Evolutionary conservation across 2,329 filamentous ascomycete species (phyloP).

Genomic region (Diplodia seriata): DNA sequence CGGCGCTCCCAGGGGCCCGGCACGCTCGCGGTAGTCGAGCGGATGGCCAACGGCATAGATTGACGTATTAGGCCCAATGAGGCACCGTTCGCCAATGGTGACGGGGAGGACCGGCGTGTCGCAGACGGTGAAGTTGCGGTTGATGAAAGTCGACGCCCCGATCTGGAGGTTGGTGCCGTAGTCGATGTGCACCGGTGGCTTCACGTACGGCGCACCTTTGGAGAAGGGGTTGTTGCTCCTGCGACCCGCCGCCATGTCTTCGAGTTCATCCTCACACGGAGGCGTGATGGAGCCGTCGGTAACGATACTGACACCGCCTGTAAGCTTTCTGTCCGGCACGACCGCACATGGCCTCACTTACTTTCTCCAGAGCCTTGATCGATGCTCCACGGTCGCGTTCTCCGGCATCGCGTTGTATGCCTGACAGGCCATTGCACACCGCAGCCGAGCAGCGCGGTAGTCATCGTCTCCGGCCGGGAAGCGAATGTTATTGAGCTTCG

Average conservation of each 20-base stretch:
- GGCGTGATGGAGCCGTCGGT: constrained; percentile 26
- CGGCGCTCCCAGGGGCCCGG: constrained; percentile 26
- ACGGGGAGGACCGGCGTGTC: constrained; percentile 57
- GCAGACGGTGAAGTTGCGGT: constrained; percentile 62
- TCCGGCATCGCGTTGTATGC: constrained; percentile 33
- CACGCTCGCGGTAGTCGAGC: constrained; percentile 51
- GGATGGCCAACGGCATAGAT: constrained; percentile 63
- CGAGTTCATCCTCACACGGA: constrained; percentile 16
- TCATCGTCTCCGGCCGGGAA: constrained; percentile 20
- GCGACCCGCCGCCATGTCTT: background rate
- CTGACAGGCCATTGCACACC: constrained; percentile 33
- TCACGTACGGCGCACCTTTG: constrained; percentile 26
- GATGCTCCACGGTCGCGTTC: constrained; percentile 30
- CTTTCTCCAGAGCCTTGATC: constrained; percentile 33
- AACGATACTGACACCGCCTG: constrained; percentile 14
- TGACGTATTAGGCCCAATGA: constrained; percentile 61
- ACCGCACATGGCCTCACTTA: constrained; percentile 23
- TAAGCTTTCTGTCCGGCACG: background rate
- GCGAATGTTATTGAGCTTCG: constrained; percentile 4
- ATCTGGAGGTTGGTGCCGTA: constrained; percentile 71
- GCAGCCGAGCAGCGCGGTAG: constrained; percentile 28
- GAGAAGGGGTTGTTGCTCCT: constrained; percentile 19
- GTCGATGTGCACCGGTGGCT: constrained; percentile 68
- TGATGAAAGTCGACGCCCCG: constrained; percentile 69
- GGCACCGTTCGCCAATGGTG: constrained; percentile 59